Conservation (phyloP, 352 stramenopile genomes). For the Phytophthora podocarpi region DNA sequence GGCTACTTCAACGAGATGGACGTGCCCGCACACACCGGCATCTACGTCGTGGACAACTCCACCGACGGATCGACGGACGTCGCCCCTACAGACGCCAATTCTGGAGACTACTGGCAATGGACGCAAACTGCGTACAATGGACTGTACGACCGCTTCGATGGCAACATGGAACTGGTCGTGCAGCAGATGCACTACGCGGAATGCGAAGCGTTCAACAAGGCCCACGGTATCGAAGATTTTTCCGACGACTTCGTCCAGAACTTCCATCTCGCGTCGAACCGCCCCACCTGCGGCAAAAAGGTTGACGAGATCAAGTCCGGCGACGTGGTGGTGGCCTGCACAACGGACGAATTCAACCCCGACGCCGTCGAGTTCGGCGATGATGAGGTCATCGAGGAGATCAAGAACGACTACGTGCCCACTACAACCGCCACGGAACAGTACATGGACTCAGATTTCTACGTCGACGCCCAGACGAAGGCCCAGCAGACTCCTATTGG, state of each 20-base stretch:
- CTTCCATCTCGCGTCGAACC: conserved; percentile 45
- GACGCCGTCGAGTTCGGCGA: conserved; percentile 36
- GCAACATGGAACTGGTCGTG: conserved; percentile 55
- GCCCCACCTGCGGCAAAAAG: conserved; percentile 47
- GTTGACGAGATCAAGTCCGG: conserved; percentile 45
- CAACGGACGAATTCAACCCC: conserved; percentile 42
- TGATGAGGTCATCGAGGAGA: conserved; percentile 30
- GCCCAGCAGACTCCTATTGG: conserved; percentile 21
- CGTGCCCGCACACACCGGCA: conserved; percentile 11
- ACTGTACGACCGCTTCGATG: conserved; percentile 50
- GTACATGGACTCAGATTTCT: conserved; percentile 36
- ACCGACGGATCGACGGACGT: conserved; percentile 19
- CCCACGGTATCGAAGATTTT: conserved; percentile 44
- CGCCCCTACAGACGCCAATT: conserved; percentile 37
- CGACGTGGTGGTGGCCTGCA: conserved; percentile 41
- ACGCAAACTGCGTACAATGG: conserved; percentile 50
- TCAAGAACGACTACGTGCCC: conserved; percentile 36
- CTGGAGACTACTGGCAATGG: conserved; percentile 59
- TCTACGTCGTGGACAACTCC: conserved; percentile 25
- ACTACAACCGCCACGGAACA: conserved; percentile 21
- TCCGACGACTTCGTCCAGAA: conserved; percentile 54
- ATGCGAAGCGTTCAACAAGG: conserved; percentile 48
- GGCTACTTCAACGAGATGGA: conserved; percentile 21
- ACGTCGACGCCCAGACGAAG: conserved; percentile 25
- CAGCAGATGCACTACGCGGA: conserved; percentile 60